Conservation (phyloP, 306 rosid genomes). For the Pueraria montana region DNA sequence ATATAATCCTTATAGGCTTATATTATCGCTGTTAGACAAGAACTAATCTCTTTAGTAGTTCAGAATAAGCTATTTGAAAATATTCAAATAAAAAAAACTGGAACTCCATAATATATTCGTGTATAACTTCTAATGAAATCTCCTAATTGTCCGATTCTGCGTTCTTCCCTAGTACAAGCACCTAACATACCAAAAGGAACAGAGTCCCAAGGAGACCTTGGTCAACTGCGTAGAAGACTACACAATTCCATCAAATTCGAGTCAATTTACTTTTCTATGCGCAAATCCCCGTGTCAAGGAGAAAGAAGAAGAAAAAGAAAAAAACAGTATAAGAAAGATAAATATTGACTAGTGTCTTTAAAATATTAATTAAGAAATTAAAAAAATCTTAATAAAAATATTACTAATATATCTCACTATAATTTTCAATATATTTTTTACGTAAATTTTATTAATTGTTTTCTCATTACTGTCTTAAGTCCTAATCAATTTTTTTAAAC, state of each 20-base stretch:
- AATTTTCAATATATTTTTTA: not conserved
- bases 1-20: not conserved
- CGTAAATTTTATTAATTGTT: too few relatives aligned
- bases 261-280: not conserved
- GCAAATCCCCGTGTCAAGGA: not conserved
- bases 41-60: too few relatives aligned
- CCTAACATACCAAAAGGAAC: not conserved
- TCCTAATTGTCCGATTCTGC: constrained; percentile 3
- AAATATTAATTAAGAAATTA: not conserved
- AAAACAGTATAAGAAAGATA: too few relatives aligned
- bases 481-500: too few relatives aligned
- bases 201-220: constrained; percentile 20
- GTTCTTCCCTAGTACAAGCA: constrained; percentile 8
- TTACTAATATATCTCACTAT: not conserved
- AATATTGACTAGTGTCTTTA: too few relatives aligned
- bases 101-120: too few relatives aligned
- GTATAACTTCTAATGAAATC: too few relatives aligned
- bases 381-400: too few relatives aligned
- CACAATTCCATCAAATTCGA: constrained; percentile 24
- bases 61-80: too few relatives aligned
- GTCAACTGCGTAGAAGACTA: constrained; percentile 32
- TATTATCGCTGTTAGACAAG: too few relatives aligned
- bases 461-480: too few relatives aligned
- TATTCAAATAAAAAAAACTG: too few relatives aligned
- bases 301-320: not conserved